These are phyloP conservation scores for Hypoxylon lenormandii DNA, from an alignment of 495 filamentous ascomycete species.

Conservation along the genomic window DNA sequence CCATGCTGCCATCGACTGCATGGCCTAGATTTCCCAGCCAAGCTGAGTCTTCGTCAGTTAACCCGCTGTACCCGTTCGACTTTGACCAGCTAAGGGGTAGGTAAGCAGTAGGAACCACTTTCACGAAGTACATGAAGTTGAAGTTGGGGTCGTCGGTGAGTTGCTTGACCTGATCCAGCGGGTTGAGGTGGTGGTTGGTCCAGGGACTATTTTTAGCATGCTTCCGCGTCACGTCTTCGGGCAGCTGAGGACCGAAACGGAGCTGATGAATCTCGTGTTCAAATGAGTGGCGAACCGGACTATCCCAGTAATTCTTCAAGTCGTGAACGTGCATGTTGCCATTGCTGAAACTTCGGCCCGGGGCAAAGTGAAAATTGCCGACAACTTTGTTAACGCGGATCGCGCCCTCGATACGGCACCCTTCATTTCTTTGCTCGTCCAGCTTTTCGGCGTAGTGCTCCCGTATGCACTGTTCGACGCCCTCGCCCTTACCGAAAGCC, in stretches of 20 bases:
- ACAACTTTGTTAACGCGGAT: slow-evolving; percentile 97
- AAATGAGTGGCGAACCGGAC: slow-evolving; percentile 81
- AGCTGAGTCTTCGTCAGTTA: slow-evolving; percentile 61
- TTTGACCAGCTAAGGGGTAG: slow-evolving; percentile 84
- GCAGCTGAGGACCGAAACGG: slow-evolving; percentile 92
- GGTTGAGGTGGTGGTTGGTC: slow-evolving; percentile 92
- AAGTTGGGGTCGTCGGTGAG: slow-evolving; percentile 80
- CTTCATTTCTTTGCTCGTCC: slow-evolving; percentile 86
- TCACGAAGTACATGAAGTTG: slow-evolving; percentile 99
- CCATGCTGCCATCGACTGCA: slow-evolving; percentile 78
- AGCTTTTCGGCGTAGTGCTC: slow-evolving; percentile 92
- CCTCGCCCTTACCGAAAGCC: slow-evolving; percentile 91
- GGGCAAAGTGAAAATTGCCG: slow-evolving; percentile 98
- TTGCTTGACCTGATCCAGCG: slow-evolving; percentile 86
- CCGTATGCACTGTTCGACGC: slow-evolving; percentile 93
- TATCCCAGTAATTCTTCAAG: slow-evolving; percentile 88
- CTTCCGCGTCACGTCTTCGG: slow-evolving; percentile 75
- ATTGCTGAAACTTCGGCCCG: slow-evolving; percentile 90
- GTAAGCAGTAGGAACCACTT: slow-evolving; percentile 95
- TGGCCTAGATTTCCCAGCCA: slow-evolving; percentile 74
- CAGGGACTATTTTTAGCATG: slow-evolving; percentile 69
- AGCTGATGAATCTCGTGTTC: slow-evolving; percentile 89
- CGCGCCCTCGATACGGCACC: slow-evolving; percentile 92
- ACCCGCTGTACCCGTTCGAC: slow-evolving; percentile 56
- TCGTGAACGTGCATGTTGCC: slow-evolving; percentile 98